Base-by-base conservation (phyloP, 2,329 filamentous ascomycete species). In the Thielaviopsis populi region DNA sequence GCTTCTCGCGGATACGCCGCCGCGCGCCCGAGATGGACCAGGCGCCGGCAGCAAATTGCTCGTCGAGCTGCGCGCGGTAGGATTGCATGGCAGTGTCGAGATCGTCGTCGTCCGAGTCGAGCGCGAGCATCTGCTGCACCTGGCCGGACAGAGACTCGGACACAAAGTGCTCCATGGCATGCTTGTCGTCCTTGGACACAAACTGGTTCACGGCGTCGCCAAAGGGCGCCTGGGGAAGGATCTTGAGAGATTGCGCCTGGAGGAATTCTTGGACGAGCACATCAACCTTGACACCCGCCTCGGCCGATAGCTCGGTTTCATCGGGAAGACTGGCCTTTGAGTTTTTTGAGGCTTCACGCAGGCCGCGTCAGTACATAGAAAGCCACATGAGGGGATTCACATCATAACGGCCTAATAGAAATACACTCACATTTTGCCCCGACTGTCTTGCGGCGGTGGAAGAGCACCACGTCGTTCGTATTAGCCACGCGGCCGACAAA, bases 401-500 rank as follows among this genome's bases (percentile, higher is more conserved):
- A n/a, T n/a, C 30, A 46, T 19, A 22, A 59, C 40, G 17, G 50
- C 33, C 40, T 11, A 53, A 41, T 27, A 33, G 60, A 27, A 54
- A 58, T 11, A 53, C 30, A 59, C 58, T 59, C 41, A 64, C 65
- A 59, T 53, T 62, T 65, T 13, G 75, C 76, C 3, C 74, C 70
- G 1, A 73, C 74, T n/a, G 82, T 82, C 75, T 96, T 97, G 75
- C 92, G 96, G 64, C 89, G 84, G 73, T 96, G 86, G 72, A 95
- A 97, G 70, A 92, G 88, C 0, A 99, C 85, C 0, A 99, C 90
- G 69, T 99, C 94, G 69, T 91, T 95, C 10, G 86, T 85, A 71
- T 99, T 99, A 66, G 94, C 94, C 0, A 99, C 92, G 70, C 84
- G 88, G n/a, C 85, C 87, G 1, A 87, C 81, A 69, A 97, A 99